Evolutionary conservation across 768 basidiomycete genomes (phyloP).

Genomic region (Collybia nuda): DNA sequence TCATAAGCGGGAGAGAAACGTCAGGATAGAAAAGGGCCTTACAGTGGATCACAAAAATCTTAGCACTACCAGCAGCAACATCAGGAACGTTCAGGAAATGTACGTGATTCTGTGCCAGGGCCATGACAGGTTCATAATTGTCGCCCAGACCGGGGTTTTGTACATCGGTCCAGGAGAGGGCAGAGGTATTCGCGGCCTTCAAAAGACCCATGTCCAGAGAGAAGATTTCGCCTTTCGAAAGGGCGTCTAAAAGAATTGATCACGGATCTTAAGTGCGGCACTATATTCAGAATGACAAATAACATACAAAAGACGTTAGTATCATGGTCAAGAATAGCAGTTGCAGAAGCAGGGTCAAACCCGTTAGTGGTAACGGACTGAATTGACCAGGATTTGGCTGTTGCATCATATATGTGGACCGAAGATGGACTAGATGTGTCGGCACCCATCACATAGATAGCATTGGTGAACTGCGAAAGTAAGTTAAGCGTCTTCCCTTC

Average conservation of each 20-base stretch:
- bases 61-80: conserved; percentile 63
- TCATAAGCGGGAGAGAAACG: not conserved
- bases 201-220: conserved; percentile 70
- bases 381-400: conserved; percentile 72
- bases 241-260: conserved; percentile 49
- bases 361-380: conserved; percentile 55
- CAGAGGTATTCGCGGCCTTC: conserved; percentile 54
- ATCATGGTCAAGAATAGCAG: conserved; percentile 87
- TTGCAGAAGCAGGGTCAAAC: conserved; percentile 65
- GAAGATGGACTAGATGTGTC: conserved; percentile 67
- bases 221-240: conserved; percentile 64
- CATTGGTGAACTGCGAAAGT: conserved; percentile 67
- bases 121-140: conserved; percentile 72
- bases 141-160: conserved; percentile 52
- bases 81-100: conserved; percentile 77
- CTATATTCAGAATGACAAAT: not conserved
- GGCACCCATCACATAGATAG: conserved; percentile 81
- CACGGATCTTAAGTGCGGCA: not conserved
- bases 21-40: conserved; percentile 22
- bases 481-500: not conserved
- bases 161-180: conserved; percentile 66
- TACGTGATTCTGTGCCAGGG: conserved; percentile 84
- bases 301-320: conserved; percentile 84
- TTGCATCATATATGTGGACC: conserved; percentile 81
- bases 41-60: conserved; percentile 91